Base-by-base conservation (phyloP, 192 early-diverging fungal genomes). In the Backusella sp. region DNA sequence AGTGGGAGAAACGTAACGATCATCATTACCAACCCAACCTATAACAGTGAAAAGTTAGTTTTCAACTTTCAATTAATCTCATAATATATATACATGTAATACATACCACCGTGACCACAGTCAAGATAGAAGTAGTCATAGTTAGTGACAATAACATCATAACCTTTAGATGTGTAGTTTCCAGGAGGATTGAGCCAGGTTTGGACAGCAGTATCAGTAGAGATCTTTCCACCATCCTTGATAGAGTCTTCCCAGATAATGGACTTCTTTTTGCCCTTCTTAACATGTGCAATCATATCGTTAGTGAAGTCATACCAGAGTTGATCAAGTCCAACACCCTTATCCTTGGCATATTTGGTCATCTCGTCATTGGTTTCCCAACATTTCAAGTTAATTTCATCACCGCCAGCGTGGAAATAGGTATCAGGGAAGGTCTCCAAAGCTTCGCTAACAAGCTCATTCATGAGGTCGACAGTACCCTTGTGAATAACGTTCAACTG, bases 171-270 rank as follows among this genome's bases (percentile, higher is more conserved):
- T 44, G 86, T 86, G 53, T 88, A 88, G 35, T 89, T 86, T 32
- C 82, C 74, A 59, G 84, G 81, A 76, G 90, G 88, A 5, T 21
- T 46, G 73, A 88, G 87, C 90, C 93, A 92, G 68, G 90, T 78
- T 84, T 94, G 90, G 67, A 91, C 83, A 66, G 91, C 85, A 26
- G 88, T 90, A 73, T 86, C 79, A 73, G 87, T 86, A 70, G 84
- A 81, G 74, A 83, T 77, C 15, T 59, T 49, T 8, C 66, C 71
- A 21, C 73, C 76, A 72, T 85, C 83, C 46, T 87, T 84, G 44
- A 92, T 73, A 39, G 87, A 86, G 73, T 96, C 94, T 77, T 95
- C 93, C 95, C 95, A 96, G 34, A 91, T 86, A 84, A 96, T 90
- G 11, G 85, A 11, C 23, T 85, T 83, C 66, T 87, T 86, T 30